phyloP scores from a whole-genome alignment of 1,284 basidiomycete species.

The Ceratobasidium theobromae region DNA sequence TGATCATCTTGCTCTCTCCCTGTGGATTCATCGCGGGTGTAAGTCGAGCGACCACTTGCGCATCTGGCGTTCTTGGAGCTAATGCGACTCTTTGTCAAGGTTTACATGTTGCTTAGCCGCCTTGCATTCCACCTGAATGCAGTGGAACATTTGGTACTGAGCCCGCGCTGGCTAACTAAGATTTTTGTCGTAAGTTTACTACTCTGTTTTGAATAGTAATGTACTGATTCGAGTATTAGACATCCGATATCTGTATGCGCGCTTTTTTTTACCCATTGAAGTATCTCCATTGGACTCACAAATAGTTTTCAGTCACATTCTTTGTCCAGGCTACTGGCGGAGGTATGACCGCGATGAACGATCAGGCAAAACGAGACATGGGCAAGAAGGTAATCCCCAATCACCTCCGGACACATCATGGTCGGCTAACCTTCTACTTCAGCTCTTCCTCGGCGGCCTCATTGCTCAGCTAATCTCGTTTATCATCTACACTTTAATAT shows the following conservation, averaged over 20 bases:
- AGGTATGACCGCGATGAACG: slow-evolving; percentile 40
- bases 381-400: slow-evolving; percentile 37
- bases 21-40: slow-evolving; percentile 71
- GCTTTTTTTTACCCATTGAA: too few species aligned
- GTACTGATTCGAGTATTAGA: neutral
- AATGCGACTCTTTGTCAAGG: slow-evolving; percentile 33
- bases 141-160: slow-evolving; percentile 56
- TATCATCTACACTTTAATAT: slow-evolving; percentile 59
- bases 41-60: neutral
- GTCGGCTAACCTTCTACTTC: neutral
- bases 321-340: slow-evolving; percentile 58
- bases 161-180: slow-evolving; percentile 54
- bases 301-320: slow-evolving; percentile 55
- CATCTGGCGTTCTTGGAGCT: neutral
- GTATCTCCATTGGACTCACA: slow-evolving; percentile 49
- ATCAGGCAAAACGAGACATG: slow-evolving; percentile 38
- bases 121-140: slow-evolving; percentile 56
- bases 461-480: slow-evolving; percentile 65
- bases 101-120: slow-evolving; percentile 68
- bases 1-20: slow-evolving; percentile 60
- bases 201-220: neutral
- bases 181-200: slow-evolving; percentile 47
- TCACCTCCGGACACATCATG: neutral
- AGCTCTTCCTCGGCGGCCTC: slow-evolving; percentile 67
- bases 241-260: slow-evolving; percentile 3